phyloP scores from a whole-genome alignment of 306 rosid genomes.

The Hippophae gyantsensis region DNA sequence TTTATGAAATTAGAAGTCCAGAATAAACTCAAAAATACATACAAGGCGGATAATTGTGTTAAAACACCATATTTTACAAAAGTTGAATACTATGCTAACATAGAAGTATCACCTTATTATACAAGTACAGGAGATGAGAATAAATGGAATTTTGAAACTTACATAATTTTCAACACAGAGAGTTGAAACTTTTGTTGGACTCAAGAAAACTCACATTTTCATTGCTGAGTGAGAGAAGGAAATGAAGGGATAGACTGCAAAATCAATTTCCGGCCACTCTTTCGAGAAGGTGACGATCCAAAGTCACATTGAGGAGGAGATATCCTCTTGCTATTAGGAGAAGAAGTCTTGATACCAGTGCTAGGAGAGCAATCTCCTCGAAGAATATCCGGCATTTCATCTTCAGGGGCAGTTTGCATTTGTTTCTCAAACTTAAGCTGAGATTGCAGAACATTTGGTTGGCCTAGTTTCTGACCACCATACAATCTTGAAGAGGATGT shows the following conservation, averaged over 20 bases:
- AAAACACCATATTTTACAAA: constrained; percentile 36
- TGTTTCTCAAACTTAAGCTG: constrained; percentile 42
- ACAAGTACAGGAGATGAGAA: constrained; percentile 22
- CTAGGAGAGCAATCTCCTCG: constrained; percentile 38
- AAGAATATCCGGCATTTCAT: constrained; percentile 55
- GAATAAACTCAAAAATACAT: constrained; percentile 1
- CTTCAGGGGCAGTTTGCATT: constrained; percentile 32
- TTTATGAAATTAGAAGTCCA: no score
- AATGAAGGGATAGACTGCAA: constrained; percentile 78
- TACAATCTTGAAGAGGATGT: constrained; percentile 47
- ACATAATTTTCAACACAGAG: constrained; percentile 12
- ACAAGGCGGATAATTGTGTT: not conserved
- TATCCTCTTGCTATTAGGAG: constrained; percentile 84
- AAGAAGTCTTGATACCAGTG: constrained; percentile 52
- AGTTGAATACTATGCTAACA: constrained; percentile 29
- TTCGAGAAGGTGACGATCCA: constrained; percentile 50
- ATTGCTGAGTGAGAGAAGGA: constrained; percentile 74
- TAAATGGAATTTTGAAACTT: constrained; percentile 11
- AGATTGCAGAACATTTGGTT: constrained; percentile 35
- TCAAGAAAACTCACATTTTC: constrained; percentile 12
- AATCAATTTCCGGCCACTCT: constrained; percentile 73
- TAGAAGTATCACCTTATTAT: constrained; percentile 27
- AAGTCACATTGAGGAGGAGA: constrained; percentile 54
- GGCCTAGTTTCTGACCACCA: constrained; percentile 41
- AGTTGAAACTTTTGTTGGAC: constrained; percentile 9